phyloP scores from a whole-genome alignment of 768 basidiomycete genomes.

The Kwoniella dendrophila region DNA sequence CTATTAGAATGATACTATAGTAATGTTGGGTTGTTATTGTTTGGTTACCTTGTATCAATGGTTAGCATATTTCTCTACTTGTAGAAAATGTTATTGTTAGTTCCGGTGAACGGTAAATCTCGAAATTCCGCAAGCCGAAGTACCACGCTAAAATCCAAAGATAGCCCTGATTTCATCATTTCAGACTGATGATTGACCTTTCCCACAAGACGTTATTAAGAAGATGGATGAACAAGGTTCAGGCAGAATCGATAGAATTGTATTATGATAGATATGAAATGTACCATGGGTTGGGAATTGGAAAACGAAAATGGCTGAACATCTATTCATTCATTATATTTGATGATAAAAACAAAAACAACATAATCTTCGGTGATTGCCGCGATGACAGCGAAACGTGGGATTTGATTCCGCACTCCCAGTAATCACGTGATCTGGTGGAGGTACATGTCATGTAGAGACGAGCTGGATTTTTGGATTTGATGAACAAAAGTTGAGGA shows the following conservation, averaged over 20 bases:
- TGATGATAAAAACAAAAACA: conserved; percentile 2
- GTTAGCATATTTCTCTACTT: background rate
- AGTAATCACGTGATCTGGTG: conserved; percentile 24
- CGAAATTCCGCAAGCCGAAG: background rate
- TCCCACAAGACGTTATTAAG: background rate
- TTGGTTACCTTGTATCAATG: background rate
- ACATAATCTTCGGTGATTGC: background rate
- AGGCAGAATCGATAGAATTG: background rate
- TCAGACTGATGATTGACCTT: conserved; percentile 9
- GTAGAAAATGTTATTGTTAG: background rate
- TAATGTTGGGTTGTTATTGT: too few relatives aligned
- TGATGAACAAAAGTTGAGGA: background rate
- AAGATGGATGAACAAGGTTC: conserved; percentile 5
- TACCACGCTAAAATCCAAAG: too few relatives aligned
- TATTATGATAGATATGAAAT: background rate
- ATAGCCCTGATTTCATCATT: conserved; percentile 27
- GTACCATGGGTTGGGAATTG: conserved; percentile 6
- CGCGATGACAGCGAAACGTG: background rate
- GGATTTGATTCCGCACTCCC: background rate
- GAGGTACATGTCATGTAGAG: conserved; percentile 5
- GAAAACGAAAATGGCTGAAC: conserved; percentile 16
- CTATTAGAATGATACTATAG: too few relatives aligned
- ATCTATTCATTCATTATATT: background rate
- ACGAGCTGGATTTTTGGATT: conserved; percentile 19
- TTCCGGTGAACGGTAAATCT: background rate